phyloP scores from a whole-genome alignment of 78 protist genomes.

The Isochrysis galbana region DNA sequence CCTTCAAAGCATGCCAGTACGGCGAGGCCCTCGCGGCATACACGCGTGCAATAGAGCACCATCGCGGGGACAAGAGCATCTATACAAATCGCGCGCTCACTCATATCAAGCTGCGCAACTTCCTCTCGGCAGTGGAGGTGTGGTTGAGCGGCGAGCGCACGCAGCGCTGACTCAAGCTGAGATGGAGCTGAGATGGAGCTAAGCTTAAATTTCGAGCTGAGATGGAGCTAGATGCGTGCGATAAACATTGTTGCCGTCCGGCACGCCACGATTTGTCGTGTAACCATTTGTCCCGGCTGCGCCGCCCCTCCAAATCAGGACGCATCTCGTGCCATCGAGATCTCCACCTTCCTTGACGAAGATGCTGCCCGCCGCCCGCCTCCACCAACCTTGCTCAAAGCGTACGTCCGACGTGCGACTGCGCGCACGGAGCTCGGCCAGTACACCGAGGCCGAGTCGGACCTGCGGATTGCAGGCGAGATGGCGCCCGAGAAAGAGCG shows the following conservation, averaged over 20 bases:
- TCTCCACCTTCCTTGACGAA: neutral
- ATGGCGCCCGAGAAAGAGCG: neutral
- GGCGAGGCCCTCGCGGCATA: neutral
- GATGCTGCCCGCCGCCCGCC: neutral
- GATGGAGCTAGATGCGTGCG: too few relatives aligned
- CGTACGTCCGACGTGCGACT: neutral
- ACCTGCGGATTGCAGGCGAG: neutral
- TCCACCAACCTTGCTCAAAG: neutral
- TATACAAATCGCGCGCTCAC: neutral
- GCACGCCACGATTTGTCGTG: too few relatives aligned
- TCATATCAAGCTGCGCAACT: neutral
- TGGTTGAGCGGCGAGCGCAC: neutral
- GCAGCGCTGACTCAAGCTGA: too few relatives aligned
- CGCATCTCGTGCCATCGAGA: neutral
- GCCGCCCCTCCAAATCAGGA: too few relatives aligned
- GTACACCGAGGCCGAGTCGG: neutral
- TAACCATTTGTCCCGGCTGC: too few relatives aligned
- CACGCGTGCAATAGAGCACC: neutral
- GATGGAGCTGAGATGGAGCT: too few relatives aligned
- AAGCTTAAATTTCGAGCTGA: too few relatives aligned
- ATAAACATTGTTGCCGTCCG: too few relatives aligned
- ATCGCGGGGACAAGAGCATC: neutral
- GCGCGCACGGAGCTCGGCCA: neutral
- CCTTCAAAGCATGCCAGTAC: neutral
- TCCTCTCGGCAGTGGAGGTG: neutral